These are phyloP conservation scores for Lactifluus pinguis DNA, from an alignment of 768 basidiomycete species.

Conservation along the genomic window DNA sequence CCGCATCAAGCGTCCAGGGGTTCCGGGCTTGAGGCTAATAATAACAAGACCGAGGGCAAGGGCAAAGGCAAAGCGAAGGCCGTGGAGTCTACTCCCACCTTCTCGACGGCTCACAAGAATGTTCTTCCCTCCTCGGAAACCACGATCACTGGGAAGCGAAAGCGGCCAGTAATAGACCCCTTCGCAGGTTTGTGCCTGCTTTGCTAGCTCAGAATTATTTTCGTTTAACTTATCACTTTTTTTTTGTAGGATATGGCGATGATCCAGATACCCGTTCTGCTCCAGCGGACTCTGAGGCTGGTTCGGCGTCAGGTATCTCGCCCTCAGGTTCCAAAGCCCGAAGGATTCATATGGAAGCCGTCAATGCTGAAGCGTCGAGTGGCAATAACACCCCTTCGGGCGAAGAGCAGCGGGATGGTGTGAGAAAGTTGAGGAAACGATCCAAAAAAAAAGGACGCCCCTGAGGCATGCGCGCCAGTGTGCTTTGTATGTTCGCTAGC, in stretches of 20 bases:
- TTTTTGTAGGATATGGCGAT: constrained; percentile 27
- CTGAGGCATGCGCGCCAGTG: constrained; percentile 1
- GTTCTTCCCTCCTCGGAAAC: not conserved
- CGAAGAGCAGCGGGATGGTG: not conserved
- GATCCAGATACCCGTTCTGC: constrained; percentile 4
- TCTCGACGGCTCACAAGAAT: not conserved
- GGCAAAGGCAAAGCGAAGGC: constrained; percentile 23
- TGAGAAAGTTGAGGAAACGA: constrained; percentile 3
- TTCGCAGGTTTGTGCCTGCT: constrained; percentile 46
- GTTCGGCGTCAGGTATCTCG: not conserved
- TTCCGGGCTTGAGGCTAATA: not conserved
- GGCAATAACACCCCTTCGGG: constrained; percentile 7
- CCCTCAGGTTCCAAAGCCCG: not conserved
- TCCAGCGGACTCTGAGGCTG: not conserved
- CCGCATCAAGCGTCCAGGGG: not conserved
- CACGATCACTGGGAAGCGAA: constrained; percentile 32
- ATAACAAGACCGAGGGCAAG: not conserved
- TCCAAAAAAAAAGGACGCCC: constrained; percentile 9
- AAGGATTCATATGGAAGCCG: not conserved
- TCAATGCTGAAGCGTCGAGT: not conserved
- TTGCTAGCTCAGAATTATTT: not conserved
- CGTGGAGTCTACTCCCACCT: not conserved
- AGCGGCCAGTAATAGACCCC: constrained; percentile 49
- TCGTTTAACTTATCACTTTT: not conserved
- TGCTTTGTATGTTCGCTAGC: not conserved